phyloP scores from a whole-genome alignment of 148 eudicot species.

The Spergularia marina region DNA sequence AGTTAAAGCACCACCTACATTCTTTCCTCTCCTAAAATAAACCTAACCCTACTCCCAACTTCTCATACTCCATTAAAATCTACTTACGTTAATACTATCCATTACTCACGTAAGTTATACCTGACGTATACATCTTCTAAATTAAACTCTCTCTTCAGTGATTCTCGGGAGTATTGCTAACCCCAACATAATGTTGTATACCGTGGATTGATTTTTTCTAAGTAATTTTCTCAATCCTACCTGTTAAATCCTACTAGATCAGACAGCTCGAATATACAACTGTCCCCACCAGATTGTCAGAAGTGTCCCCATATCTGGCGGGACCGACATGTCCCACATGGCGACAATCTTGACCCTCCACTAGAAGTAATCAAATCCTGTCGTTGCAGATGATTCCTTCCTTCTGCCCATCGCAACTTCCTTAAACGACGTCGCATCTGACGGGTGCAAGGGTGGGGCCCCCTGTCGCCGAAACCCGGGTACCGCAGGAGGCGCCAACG shows the following conservation, averaged over 20 bases:
- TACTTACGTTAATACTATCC: neutral
- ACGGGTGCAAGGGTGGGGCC: neutral
- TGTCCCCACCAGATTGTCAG: conserved; percentile 18
- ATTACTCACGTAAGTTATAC: neutral
- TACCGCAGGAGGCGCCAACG: conserved; percentile 55
- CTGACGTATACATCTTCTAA: conserved; percentile 15
- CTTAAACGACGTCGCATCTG: conserved; percentile 25
- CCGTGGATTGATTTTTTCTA: neutral
- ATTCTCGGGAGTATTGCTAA: neutral
- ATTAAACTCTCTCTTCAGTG: neutral
- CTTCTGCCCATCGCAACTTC: neutral
- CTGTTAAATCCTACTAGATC: neutral
- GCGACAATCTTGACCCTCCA: conserved; percentile 20
- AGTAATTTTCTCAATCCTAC: neutral
- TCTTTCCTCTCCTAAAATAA: conserved; percentile 8
- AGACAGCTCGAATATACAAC: conserved; percentile 33
- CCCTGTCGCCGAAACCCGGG: conserved; percentile 22
- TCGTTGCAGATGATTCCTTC: conserved; percentile 18
- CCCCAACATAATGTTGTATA: too few species aligned
- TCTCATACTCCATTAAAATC: neutral
- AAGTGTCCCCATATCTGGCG: conserved; percentile 17
- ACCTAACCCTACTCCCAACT: conserved; percentile 6
- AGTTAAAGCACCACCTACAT: conserved; percentile 14
- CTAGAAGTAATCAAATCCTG: conserved; percentile 49
- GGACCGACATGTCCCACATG: conserved; percentile 32